A percentile compares a stretch with the other conserved stretches of the same genome.
Evolutionary conservation across 139 green algal genomes (phyloP).

Genomic region (Coelastrella sp.): DNA sequence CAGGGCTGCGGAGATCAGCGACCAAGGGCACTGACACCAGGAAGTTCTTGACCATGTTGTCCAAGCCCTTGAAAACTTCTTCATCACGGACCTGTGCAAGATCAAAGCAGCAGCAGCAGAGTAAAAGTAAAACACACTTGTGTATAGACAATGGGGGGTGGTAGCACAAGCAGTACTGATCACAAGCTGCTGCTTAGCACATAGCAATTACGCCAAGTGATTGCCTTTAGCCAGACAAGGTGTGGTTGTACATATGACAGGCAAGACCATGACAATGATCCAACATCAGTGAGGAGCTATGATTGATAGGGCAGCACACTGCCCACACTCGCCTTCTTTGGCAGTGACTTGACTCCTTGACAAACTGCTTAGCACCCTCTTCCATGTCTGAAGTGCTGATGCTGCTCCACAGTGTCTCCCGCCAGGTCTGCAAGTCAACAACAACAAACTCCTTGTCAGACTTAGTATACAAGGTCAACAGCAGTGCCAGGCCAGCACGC

Average conservation of each 20-base stretch:
- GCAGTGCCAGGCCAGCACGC: not conserved
- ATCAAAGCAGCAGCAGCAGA: not conserved
- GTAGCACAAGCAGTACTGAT: no score
- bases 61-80: conserved; percentile 81
- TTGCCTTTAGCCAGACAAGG: no score
- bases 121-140: no score
- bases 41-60: conserved; percentile 87
- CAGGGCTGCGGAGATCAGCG: conserved; percentile 80
- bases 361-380: conserved; percentile 87
- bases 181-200: no score
- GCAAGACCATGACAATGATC: no score
- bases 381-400: conserved; percentile 89
- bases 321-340: conserved; percentile 62
- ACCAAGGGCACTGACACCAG: conserved; percentile 84
- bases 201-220: no score
- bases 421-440: conserved; percentile 63
- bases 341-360: conserved; percentile 84
- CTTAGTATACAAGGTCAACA: not conserved
- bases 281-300: no score
- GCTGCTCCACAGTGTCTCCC: conserved; percentile 82
- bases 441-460: no score
- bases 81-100: conserved; percentile 68
- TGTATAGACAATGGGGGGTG: no score
- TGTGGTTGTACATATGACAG: no score
- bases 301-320: not conserved